These are phyloP conservation scores for Scytalidium lignicola DNA, from an alignment of 2,329 filamentous ascomycete genomes.

Conservation along the genomic window DNA sequence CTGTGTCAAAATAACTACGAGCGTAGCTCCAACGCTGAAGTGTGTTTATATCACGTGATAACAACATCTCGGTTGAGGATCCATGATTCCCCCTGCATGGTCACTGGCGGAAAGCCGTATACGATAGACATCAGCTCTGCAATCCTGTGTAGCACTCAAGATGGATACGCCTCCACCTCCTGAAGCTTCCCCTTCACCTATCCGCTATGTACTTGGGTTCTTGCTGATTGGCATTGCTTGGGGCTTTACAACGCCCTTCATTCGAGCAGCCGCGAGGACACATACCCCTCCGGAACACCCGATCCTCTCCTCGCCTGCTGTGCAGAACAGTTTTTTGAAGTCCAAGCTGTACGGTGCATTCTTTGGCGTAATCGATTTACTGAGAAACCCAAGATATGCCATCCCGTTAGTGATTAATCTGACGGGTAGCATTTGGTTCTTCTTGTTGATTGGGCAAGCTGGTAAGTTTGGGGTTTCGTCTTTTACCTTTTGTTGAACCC, in stretches of 20 bases:
- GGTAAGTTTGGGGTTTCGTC: constrained; percentile 48
- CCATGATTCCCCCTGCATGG: neutral
- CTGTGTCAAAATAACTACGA: too few relatives aligned
- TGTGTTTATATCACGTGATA: too few relatives aligned
- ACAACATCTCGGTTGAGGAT: too few relatives aligned
- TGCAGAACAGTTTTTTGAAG: constrained; percentile 55
- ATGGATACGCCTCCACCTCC: constrained; percentile 2
- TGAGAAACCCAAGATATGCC: constrained; percentile 78
- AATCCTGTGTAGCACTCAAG: too few relatives aligned
- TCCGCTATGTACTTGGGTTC: constrained; percentile 87
- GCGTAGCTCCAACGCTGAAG: too few relatives aligned
- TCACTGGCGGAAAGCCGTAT: neutral
- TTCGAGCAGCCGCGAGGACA: constrained; percentile 74
- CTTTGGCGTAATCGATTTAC: constrained; percentile 72
- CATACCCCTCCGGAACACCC: constrained; percentile 62
- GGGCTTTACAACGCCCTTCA: constrained; percentile 91
- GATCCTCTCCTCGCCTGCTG: constrained; percentile 43
- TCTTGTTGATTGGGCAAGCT: constrained; percentile 85
- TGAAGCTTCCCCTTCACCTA: constrained; percentile 39
- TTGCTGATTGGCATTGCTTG: constrained; percentile 86
- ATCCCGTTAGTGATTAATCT: constrained; percentile 81
- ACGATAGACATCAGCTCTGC: neutral
- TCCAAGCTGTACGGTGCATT: constrained; percentile 58
- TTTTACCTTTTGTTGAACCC: neutral
- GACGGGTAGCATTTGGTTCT: constrained; percentile 95